Percentiles rank a stretch among this genome's conserved stretches.
Conservation (phyloP, 768 basidiomycete genomes). For the Lepiota venenata region DNA sequence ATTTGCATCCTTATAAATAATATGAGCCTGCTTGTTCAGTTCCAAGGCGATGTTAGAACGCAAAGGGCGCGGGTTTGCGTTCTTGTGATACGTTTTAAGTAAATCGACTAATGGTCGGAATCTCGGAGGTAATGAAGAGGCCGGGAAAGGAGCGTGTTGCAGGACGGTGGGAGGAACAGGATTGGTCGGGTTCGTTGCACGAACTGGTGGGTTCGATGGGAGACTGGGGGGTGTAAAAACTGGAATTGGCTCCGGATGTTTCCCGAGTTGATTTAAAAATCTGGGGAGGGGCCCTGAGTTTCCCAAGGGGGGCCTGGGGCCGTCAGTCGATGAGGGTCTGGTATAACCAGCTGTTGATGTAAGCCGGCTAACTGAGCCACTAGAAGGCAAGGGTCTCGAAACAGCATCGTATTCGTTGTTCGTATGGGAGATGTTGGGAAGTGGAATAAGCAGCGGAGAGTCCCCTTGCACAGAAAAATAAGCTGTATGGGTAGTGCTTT, state of each 20-base stretch:
- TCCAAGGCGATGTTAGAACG: slow-evolving; percentile 34
- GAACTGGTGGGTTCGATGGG: neutral
- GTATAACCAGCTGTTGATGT: no score
- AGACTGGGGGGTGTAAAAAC: no score
- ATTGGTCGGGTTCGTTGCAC: neutral
- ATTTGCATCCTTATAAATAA: slow-evolving; percentile 35
- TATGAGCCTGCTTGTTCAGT: slow-evolving; percentile 23
- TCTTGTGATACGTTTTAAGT: slow-evolving; percentile 10
- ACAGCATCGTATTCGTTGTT: neutral
- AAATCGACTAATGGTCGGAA: slow-evolving; percentile 12
- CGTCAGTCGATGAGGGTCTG: no score
- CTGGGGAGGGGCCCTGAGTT: no score
- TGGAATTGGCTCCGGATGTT: no score
- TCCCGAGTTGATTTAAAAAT: no score
- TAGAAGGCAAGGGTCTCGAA: no score
- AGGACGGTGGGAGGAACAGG: neutral
- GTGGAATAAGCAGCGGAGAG: neutral
- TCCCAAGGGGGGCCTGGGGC: no score
- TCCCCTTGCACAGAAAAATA: neutral
- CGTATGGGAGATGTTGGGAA: neutral
- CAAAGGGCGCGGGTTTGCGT: slow-evolving; percentile 28
- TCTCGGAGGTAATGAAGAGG: neutral
- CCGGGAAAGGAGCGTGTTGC: neutral
- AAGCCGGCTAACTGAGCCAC: no score
- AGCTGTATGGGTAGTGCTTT: neutral